Conservation (phyloP, 768 basidiomycete species). For the Mycena rebaudengoi region DNA sequence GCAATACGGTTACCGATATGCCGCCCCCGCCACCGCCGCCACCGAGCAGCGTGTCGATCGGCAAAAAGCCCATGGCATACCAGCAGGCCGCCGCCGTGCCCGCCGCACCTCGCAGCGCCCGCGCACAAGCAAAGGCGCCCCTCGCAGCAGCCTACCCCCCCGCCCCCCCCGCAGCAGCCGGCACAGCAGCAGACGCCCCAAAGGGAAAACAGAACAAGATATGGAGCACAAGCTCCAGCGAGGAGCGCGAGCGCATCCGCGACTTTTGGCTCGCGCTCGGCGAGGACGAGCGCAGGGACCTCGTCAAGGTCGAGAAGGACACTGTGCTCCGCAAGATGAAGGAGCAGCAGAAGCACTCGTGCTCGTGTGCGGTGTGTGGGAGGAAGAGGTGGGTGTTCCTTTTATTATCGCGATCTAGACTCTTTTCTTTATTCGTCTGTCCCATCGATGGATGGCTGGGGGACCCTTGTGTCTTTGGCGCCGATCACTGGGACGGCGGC, state of each 20-base stretch:
- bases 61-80: constrained; percentile 94
- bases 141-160: constrained; percentile 45
- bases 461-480: too few species aligned
- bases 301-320: constrained; percentile 98
- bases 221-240: constrained; percentile 91
- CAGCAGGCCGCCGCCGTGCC: constrained; percentile 45
- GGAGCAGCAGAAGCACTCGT: constrained; percentile 97
- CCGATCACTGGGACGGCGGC: too few species aligned
- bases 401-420: constrained; percentile 12
- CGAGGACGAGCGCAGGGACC: constrained; percentile 88
- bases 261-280: constrained; percentile 97
- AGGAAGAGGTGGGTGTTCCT: constrained; percentile 89
- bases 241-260: constrained; percentile 97
- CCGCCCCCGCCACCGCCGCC: constrained; percentile 46
- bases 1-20: constrained; percentile 34
- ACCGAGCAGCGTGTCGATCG: constrained; percentile 85
- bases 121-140: constrained; percentile 59
- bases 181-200: constrained; percentile 53
- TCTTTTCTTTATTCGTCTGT: too few species aligned
- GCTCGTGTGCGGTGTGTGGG: constrained; percentile 95
- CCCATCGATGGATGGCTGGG: too few species aligned
- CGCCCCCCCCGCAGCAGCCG: constrained; percentile 52
- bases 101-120: constrained; percentile 52
- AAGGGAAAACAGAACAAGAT: constrained; percentile 68
- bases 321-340: constrained; percentile 99